Conservation (phyloP, 345 rosid genomes). For the Sisymbrium irio region DNA sequence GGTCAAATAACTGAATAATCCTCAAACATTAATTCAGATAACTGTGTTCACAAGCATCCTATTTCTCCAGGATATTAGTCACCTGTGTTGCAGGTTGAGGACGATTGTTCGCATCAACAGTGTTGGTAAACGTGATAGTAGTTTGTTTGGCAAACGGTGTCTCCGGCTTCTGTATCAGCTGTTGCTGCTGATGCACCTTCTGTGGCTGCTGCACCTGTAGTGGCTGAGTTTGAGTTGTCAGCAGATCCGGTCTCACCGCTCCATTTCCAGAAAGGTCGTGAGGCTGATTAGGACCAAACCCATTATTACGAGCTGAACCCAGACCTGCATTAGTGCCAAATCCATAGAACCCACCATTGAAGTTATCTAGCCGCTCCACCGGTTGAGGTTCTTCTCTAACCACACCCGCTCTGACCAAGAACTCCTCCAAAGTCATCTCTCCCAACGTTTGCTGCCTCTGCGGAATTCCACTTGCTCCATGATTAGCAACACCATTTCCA, state of each 20-base stretch:
- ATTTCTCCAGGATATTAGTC: neutral
- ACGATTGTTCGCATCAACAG: neutral
- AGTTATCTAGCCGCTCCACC: conserved; percentile 40
- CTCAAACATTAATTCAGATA: conserved; percentile 30
- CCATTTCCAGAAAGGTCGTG: conserved; percentile 38
- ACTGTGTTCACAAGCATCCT: neutral
- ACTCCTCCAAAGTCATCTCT: conserved; percentile 95
- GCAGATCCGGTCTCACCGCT: conserved; percentile 46
- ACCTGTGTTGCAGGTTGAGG: conserved; percentile 32
- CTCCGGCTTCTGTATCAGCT: conserved; percentile 45
- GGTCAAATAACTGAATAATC: conserved; percentile 8
- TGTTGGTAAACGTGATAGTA: conserved; percentile 41
- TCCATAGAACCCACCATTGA: conserved; percentile 48
- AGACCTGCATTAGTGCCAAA: conserved; percentile 44
- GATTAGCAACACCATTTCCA: conserved; percentile 37
- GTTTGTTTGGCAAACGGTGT: conserved; percentile 63
- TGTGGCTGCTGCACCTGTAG: conserved; percentile 44
- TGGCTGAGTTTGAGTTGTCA: conserved; percentile 44
- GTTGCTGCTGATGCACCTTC: conserved; percentile 48
- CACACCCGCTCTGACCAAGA: conserved; percentile 78
- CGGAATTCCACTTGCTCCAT: conserved; percentile 41
- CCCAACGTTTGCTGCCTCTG: conserved; percentile 90
- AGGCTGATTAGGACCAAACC: conserved; percentile 44
- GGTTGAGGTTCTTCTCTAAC: conserved; percentile 70
- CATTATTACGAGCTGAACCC: conserved; percentile 51